Evolutionary conservation across 768 basidiomycete genomes (phyloP).

Genomic region (Thelephora aurantiotincta): DNA sequence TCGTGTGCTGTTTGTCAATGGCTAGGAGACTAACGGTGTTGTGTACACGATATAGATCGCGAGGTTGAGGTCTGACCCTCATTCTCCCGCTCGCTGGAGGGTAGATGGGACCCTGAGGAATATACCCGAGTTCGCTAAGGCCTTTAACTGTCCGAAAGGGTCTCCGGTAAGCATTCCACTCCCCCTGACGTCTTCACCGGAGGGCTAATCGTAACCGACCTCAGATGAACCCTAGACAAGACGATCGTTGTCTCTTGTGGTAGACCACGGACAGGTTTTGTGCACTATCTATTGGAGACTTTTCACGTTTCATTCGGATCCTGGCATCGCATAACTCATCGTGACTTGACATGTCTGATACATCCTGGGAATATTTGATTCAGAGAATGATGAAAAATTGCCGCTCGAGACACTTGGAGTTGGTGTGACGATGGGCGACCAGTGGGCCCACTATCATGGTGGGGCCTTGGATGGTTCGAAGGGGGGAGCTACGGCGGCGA

Average conservation of each 20-base stretch:
- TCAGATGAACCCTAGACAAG: neutral
- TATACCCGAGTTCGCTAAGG: constrained; percentile 77
- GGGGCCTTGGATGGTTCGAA: too few species aligned
- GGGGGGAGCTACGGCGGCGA: too few species aligned
- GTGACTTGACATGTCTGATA: too few species aligned
- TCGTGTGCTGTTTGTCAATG: neutral
- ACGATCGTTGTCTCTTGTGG: neutral
- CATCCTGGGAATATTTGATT: too few species aligned
- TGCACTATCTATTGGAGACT: neutral
- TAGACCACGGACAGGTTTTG: neutral
- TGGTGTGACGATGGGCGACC: too few species aligned
- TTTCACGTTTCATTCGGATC: too few species aligned
- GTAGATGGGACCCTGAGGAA: constrained; percentile 81
- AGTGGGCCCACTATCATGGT: too few species aligned
- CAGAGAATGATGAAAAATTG: too few species aligned
- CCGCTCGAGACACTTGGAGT: too few species aligned
- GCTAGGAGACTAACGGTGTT: neutral
- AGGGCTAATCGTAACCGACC: neutral
- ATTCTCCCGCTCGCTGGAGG: constrained; percentile 69
- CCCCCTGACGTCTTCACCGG: neutral
- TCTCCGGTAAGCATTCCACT: constrained; percentile 44
- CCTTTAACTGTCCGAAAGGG: constrained; percentile 67
- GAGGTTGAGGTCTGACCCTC: constrained; percentile 77
- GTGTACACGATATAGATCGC: constrained; percentile 32
- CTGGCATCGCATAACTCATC: too few species aligned